Base-by-base conservation (phyloP, 2,329 filamentous ascomycete species). In the Helicocarpus griseus region DNA sequence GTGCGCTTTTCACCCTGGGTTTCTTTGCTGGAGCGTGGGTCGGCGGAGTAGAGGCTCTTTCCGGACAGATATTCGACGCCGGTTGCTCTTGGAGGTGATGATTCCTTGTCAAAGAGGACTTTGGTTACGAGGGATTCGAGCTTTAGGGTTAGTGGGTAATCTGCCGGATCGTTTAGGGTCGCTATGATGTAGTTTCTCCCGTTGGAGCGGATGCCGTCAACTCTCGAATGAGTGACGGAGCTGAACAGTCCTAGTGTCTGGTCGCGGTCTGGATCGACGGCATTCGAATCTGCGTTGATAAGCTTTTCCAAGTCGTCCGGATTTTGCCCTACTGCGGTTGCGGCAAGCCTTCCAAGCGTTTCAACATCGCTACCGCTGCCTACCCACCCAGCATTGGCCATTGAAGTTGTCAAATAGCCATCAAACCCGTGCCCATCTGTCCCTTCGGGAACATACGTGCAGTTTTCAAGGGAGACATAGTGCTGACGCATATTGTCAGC, bases 401-500 rank as follows among this genome's bases (percentile, higher is more conserved):
- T 22, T 2, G 41, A 45, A 2, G 41, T 45, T 17, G 19, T 26
- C 17, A 80, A 66, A 77, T 77, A 81, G 36, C 78, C 78, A 31
- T 70, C 56, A 55, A 70, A 74, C 19, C 78, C 78, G 57, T 83
- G 80, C 6, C 78, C 79, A 14, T 28, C 48, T 39, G 56, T 54
- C 21, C 52, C 66, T 21, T 53, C 66, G 51, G 60, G 69, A 1
- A 80, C 66, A 62, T 83, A 80, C 7, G 69, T 60, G 67, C 77
- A 77, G 50, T 73, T 69, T 64, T 84, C 80, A 47, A 83, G 58
- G 54, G 70, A 71, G 41, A 67, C 59, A 49, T 78, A 81, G 65
- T 81, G 79, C 51, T 73, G 65, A 54, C 78, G 70, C 80, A 85
- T 83, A 53, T 78, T 80, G 1, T 67, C 65, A 0, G 80, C 67